phyloP scores from a whole-genome alignment of 2,329 filamentous ascomycete genomes.

The Fusarium chaquense region DNA sequence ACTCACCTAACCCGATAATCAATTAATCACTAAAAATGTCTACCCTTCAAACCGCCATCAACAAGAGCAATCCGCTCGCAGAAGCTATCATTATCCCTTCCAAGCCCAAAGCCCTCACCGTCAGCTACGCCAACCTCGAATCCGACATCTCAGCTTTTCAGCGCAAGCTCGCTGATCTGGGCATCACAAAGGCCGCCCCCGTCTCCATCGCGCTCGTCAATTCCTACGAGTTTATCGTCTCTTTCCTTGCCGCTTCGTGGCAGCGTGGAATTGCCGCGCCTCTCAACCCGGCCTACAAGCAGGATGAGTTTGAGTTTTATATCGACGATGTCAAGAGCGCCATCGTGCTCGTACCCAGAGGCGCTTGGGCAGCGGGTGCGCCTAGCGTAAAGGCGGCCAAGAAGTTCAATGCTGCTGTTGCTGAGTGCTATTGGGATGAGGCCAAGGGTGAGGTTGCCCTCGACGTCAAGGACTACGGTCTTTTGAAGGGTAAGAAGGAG shows the following conservation, averaged over 20 bases:
- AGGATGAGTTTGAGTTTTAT: slow-evolving; percentile 92
- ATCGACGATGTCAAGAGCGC: slow-evolving; percentile 88
- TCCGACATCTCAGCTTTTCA: slow-evolving; percentile 78
- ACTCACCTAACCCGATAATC: slow-evolving; percentile 4
- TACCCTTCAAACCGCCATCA: slow-evolving; percentile 65
- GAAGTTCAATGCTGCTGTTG: slow-evolving; percentile 85
- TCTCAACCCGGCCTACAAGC: slow-evolving; percentile 90
- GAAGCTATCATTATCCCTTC: slow-evolving; percentile 80
- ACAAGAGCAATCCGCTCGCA: slow-evolving; percentile 57
- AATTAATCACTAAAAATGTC: slow-evolving; percentile 1
- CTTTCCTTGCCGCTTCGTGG: slow-evolving; percentile 87
- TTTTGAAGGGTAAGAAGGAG: slow-evolving; percentile 64
- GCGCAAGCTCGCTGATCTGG: slow-evolving; percentile 79
- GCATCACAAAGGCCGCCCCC: slow-evolving; percentile 75
- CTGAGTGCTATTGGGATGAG: slow-evolving; percentile 85
- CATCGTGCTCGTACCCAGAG: slow-evolving; percentile 79
- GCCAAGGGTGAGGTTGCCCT: slow-evolving; percentile 73
- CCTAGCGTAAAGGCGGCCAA: slow-evolving; percentile 81
- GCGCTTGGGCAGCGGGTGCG: slow-evolving; percentile 73
- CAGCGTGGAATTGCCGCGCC: slow-evolving; percentile 86
- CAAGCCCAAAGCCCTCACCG: slow-evolving; percentile 69
- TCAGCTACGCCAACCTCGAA: slow-evolving; percentile 76
- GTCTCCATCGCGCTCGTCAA: slow-evolving; percentile 88
- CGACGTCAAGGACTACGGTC: slow-evolving; percentile 81
- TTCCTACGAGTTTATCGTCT: slow-evolving; percentile 88